These are phyloP conservation scores for Xylona heveae DNA, from an alignment of 495 filamentous ascomycete species.

Conservation along the genomic window DNA sequence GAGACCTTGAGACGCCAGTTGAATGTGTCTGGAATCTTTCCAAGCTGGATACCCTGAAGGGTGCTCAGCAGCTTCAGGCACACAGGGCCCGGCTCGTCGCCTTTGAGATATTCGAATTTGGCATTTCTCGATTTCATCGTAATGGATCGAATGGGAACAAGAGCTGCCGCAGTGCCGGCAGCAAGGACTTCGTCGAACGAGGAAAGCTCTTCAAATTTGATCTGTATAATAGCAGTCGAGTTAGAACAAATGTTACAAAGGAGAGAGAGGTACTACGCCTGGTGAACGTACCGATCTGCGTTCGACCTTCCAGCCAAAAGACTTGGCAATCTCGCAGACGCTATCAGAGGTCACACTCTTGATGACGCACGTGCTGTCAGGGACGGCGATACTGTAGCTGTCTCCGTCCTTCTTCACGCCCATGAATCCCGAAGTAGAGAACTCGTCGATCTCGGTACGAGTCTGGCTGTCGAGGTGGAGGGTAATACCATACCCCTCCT, in stretches of 20 bases:
- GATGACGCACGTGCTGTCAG: conserved; percentile 65
- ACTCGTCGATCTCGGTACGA: conserved; percentile 23
- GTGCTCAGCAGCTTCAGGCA: conserved; percentile 47
- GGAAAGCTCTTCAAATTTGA: conserved; percentile 59
- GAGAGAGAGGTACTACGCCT: too few species aligned
- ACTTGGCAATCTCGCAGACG: conserved; percentile 39
- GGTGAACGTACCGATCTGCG: conserved; percentile 12
- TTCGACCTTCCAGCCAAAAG: conserved; percentile 15
- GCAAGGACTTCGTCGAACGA: conserved; percentile 74
- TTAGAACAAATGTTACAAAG: conserved; percentile 1
- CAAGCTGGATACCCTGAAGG: conserved; percentile 68
- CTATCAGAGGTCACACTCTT: conserved; percentile 60
- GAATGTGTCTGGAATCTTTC: conserved; percentile 51
- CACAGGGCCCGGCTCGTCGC: conserved; percentile 47
- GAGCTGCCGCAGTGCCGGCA: conserved; percentile 75
- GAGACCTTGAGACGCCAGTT: conserved; percentile 46
- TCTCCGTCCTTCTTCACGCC: conserved; percentile 14
- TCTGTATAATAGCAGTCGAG: conserved; percentile 19
- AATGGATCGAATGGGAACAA: conserved; percentile 82
- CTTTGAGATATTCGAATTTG: conserved; percentile 35
- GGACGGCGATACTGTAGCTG: conserved; percentile 40
- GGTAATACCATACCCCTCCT: conserved; percentile 23
- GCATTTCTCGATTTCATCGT: conserved; percentile 44
- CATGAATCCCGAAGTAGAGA: conserved; percentile 24
- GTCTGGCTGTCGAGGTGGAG: conserved; percentile 25